Base-by-base conservation (phyloP, 306 rosid species). In the Prunus salicina region DNA sequence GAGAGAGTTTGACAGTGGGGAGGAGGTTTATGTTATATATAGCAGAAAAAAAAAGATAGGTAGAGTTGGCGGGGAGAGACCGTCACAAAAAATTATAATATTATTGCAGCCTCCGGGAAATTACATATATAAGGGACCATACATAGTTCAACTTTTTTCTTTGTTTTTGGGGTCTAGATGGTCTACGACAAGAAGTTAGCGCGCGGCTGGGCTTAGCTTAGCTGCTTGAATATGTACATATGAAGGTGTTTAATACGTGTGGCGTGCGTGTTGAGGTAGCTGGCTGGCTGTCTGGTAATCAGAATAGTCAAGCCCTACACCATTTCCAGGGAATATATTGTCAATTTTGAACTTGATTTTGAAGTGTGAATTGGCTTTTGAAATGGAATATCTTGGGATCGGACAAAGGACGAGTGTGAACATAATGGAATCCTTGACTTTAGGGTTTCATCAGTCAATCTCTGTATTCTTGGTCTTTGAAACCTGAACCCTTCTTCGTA, bases 381-480 rank as follows among this genome's bases (percentile, higher is more conserved):
- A 28, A 46, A 43, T 22, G 67, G 89, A 78, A 86, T 85, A 80
- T 80, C 78, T 75, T 20, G 45, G 67, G 41, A 63, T 28, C 20
- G 12, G 43, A 28, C 41, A 16, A 16, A 14, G 20, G 51, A 11
- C 7, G 30, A 63, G 41, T 63, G 84, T 88, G 93, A 88, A 86
- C 78, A 22, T 1, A 22, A 76, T 12, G 81, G 91, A 68, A 88
- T 88, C 88, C 83, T 86, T 79, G 85, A 82, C 84, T 71, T 71
- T 24, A 63, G 50, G 45, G 30, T 8, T 15, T 30, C 1, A 63
- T 28, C 3, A 63, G 6, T 27, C 4, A 30, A 63, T 30, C 3
- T 6, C 13, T 30, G 8, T 30, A 30, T 28, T 52, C 3, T 49
- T 49, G 19, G 58, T 52, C 58, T 15, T 63, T 63, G 45, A 34